Conservation (phyloP, 2,329 filamentous ascomycete genomes). For the Raffaelea albimanens region DNA sequence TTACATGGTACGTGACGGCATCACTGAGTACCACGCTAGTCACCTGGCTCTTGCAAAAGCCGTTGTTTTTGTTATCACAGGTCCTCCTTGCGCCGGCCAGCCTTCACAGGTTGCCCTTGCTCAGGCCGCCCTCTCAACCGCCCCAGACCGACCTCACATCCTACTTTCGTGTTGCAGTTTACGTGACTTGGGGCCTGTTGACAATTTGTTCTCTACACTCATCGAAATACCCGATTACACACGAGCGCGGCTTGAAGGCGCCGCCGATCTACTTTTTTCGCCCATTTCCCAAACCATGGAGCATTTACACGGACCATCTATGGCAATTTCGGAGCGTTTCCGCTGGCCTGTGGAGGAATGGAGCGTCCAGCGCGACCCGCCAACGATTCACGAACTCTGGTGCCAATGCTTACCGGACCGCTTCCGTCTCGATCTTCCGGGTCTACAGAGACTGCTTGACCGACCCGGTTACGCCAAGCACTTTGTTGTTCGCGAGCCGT, state of each 20-base stretch:
- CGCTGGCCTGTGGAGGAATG: constrained; percentile 33
- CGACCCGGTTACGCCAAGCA: constrained; percentile 49
- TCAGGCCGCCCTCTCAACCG: constrained; percentile 18
- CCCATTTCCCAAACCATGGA: constrained; percentile 7
- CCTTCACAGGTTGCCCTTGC: constrained; percentile 39
- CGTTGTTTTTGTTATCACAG: constrained; percentile 52
- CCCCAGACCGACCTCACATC: constrained; percentile 34
- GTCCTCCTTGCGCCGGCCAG: constrained; percentile 34
- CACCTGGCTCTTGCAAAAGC: constrained; percentile 52
- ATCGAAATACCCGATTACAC: constrained; percentile 40
- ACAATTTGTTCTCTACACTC: constrained; percentile 39
- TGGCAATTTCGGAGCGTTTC: constrained; percentile 21
- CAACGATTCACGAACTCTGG: constrained; percentile 37
- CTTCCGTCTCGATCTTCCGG: constrained; percentile 34
- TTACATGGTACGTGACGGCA: constrained; percentile 54
- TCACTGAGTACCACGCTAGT: constrained; percentile 52
- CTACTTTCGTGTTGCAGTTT: constrained; percentile 42
- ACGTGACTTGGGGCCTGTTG: constrained; percentile 26
- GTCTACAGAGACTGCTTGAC: constrained; percentile 36
- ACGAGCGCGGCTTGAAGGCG: constrained; percentile 34
- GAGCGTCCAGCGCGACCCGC: constrained; percentile 28
- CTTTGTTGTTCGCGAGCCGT: constrained; percentile 42
- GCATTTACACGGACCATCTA: constrained; percentile 13
- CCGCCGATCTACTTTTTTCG: constrained; percentile 43
- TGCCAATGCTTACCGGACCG: constrained; percentile 30